A percentile compares a stretch with the other conserved stretches of the same genome.
Conservation (phyloP, 164 flowering plant genomes). For the Vitis labrusca region DNA sequence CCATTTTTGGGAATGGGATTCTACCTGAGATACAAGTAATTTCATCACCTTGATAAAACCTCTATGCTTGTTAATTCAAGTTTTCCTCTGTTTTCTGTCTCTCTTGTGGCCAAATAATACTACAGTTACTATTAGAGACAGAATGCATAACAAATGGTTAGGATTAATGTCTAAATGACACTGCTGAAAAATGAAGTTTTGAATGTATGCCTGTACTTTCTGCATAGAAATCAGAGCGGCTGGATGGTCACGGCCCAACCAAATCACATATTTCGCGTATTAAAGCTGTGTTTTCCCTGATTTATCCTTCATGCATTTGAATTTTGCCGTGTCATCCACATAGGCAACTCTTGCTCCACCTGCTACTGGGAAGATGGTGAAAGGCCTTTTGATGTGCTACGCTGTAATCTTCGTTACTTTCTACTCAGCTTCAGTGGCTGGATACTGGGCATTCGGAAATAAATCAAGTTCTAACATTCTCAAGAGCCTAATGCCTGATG, state of each 20-base stretch:
- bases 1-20: conserved; percentile 91
- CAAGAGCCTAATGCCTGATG: conserved; percentile 75
- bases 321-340: conserved; percentile 2
- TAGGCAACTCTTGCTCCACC: conserved; percentile 99
- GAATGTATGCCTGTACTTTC: background rate
- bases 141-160: no score
- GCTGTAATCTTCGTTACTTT: conserved; percentile 74
- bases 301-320: background rate
- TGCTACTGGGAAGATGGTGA: conserved; percentile 90
- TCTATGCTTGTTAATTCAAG: background rate
- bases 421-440: conserved; percentile 78
- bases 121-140: background rate
- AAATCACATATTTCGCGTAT: background rate
- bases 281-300: background rate
- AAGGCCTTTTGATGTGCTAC: conserved; percentile 88
- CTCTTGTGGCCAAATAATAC: no score
- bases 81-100: no score
- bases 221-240: background rate
- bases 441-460: conserved; percentile 91
- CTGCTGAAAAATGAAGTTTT: background rate
- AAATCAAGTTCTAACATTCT: conserved; percentile 70
- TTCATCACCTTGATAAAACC: conserved; percentile 1
- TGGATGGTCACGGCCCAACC: background rate
- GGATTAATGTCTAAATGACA: background rate
- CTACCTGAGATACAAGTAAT: conserved; percentile 94